These are phyloP conservation scores for Sicyos edulis DNA, from an alignment of 306 rosid genomes.

Conservation along the genomic window DNA sequence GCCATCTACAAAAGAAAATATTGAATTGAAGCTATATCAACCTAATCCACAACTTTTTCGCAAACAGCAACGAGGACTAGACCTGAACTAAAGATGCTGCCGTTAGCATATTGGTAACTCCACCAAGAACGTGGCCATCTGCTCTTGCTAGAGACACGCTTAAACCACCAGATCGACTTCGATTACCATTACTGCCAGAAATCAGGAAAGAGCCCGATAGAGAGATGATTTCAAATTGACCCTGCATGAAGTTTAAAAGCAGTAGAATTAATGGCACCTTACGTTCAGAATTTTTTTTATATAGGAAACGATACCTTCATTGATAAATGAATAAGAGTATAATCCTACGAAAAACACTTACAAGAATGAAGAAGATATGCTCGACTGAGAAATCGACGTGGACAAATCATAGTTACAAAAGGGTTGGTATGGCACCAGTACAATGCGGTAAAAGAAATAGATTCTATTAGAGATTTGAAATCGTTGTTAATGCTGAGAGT, in stretches of 20 bases:
- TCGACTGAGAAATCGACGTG: no score
- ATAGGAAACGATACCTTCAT: no score
- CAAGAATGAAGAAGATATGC: no score
- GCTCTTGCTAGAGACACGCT: slow-evolving; percentile 84
- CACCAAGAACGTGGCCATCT: slow-evolving; percentile 85
- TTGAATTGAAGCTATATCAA: neutral
- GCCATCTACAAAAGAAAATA: neutral
- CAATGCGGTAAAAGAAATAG: no score
- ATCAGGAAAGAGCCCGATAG: slow-evolving; percentile 92
- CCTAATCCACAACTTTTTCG: neutral
- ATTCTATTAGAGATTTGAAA: no score
- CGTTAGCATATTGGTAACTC: slow-evolving; percentile 60
- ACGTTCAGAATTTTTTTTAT: neutral
- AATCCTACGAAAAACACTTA: no score
- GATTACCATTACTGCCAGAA: slow-evolving; percentile 78
- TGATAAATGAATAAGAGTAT: no score
- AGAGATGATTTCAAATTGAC: slow-evolving; percentile 80
- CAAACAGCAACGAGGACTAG: slow-evolving; percentile 8
- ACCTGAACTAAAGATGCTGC: slow-evolving; percentile 92
- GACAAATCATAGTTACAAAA: no score
- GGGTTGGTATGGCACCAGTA: no score
- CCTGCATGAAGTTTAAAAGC: slow-evolving; percentile 41
- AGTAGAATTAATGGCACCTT: neutral
- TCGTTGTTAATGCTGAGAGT: no score
- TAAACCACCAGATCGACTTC: slow-evolving; percentile 66